A percentile compares a stretch with the other conserved stretches of the same genome.
phyloP scores from a whole-genome alignment of 371 early-diverging fungal species.

The Mortierella sp. region DNA sequence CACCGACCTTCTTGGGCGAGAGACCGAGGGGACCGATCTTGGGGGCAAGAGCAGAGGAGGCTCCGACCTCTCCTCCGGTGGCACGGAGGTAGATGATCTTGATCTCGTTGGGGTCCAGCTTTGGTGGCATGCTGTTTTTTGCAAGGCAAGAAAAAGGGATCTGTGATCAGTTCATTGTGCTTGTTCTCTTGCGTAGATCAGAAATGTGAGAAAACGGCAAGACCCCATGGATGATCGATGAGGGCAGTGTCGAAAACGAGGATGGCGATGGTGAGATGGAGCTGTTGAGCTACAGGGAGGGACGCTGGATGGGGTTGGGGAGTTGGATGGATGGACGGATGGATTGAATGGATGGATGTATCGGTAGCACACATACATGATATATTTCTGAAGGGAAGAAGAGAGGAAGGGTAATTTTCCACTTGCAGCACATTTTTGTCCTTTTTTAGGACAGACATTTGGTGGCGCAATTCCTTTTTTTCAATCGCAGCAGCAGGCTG shows the following conservation, averaged over 20 bases:
- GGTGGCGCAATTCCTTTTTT: not conserved
- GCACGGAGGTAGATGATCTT: constrained; percentile 95
- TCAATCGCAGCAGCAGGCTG: not conserved
- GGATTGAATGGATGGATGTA: constrained; percentile 33
- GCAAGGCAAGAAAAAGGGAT: not conserved
- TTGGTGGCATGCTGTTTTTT: constrained; percentile 76
- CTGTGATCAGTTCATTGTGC: not conserved
- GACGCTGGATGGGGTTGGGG: not conserved
- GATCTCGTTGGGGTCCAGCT: constrained; percentile 91
- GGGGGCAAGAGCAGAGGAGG: constrained; percentile 98
- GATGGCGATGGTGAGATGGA: not conserved
- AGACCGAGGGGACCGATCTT: constrained; percentile 99
- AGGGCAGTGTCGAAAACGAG: not conserved
- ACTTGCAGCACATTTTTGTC: not conserved
- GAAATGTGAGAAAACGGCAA: not conserved
- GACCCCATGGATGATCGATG: not conserved
- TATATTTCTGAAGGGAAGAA: constrained; percentile 33
- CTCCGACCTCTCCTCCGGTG: constrained; percentile 99
- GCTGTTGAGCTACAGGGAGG: not conserved
- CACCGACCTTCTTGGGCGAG: constrained; percentile 99
- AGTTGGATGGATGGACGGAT: constrained; percentile 31
- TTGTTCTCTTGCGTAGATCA: not conserved
- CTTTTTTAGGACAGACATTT: not conserved
- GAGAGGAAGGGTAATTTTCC: constrained; percentile 13
- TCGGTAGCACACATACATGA: constrained; percentile 32